Conservation (phyloP, 805 yeast genomes). For the Candida chilensis region DNA sequence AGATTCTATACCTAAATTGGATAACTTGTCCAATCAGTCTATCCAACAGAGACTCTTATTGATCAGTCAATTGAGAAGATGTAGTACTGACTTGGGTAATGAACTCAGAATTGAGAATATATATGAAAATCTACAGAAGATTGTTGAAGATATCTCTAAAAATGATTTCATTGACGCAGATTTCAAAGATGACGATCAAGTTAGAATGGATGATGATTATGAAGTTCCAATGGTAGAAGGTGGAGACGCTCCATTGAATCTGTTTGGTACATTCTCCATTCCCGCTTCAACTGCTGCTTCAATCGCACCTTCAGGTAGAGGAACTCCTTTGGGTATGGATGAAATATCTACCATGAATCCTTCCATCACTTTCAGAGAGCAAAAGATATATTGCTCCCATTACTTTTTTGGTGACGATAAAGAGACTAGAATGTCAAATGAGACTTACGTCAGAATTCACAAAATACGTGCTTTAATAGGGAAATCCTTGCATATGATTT, state of each 20-base stretch:
- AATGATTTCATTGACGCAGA: slow-evolving; percentile 7
- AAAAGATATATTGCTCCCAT: slow-evolving; percentile 53
- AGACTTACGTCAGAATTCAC: slow-evolving; percentile 39
- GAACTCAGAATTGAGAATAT: slow-evolving; percentile 15
- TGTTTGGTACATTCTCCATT: too few relatives aligned
- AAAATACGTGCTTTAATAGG: slow-evolving; percentile 53
- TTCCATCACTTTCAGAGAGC: slow-evolving; percentile 45
- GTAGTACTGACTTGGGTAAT: slow-evolving; percentile 5
- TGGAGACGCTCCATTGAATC: too few relatives aligned
- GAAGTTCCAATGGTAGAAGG: too few relatives aligned
- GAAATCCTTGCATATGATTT: slow-evolving; percentile 49
- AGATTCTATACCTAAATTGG: slow-evolving; percentile 30
- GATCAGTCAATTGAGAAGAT: slow-evolving; percentile 19
- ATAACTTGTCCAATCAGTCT: slow-evolving; percentile 17
- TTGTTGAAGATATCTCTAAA: slow-evolving; percentile 20
- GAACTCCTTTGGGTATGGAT: too few relatives aligned
- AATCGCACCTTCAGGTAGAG: slow-evolving; percentile 20
- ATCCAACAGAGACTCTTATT: slow-evolving; percentile 23
- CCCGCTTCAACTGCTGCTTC: too few relatives aligned
- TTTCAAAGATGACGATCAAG: slow-evolving; percentile 5
- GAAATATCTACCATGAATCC: slow-evolving; percentile 42
- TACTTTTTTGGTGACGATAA: slow-evolving; percentile 54
- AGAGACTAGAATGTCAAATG: slow-evolving; percentile 26
- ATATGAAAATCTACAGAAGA: slow-evolving; percentile 20
- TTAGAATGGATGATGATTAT: not conserved